These are phyloP conservation scores for Phytophthora sp. DNA, from an alignment of 352 stramenopile species.

Conservation along the genomic window DNA sequence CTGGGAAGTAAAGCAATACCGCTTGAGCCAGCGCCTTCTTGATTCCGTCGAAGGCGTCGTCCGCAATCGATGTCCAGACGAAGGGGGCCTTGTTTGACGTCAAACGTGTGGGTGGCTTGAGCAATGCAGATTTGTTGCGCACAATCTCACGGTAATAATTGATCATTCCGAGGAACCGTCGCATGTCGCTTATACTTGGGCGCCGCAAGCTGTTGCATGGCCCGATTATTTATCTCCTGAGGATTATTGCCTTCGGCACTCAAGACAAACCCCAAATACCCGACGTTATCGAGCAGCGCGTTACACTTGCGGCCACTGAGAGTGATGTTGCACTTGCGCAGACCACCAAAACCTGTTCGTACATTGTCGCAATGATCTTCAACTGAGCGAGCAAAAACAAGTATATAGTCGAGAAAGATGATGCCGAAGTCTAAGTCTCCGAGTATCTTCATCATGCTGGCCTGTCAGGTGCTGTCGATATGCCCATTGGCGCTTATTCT, in stretches of 20 bases:
- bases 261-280: conserved; percentile 1
- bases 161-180: conserved; percentile 10
- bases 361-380: conserved; percentile 13
- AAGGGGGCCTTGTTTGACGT: not conserved
- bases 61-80: conserved; percentile 2
- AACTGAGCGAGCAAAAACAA: conserved; percentile 8
- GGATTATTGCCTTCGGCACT: conserved; percentile 6
- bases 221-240: conserved; percentile 6
- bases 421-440: conserved; percentile 12
- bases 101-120: not conserved
- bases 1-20: conserved; percentile 6
- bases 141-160: conserved; percentile 21
- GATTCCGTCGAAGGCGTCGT: not conserved
- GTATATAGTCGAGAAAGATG: conserved; percentile 14
- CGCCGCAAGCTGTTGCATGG: not conserved
- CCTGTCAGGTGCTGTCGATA: conserved; percentile 13
- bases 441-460: conserved; percentile 15
- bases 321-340: conserved; percentile 4
- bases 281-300: not conserved
- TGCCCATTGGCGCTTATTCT: not conserved
- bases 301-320: conserved; percentile 3
- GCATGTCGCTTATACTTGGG: conserved; percentile 5
- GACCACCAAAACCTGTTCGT: not conserved
- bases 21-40: conserved; percentile 13
- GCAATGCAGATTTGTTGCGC: not conserved